A percentile compares a stretch with the other conserved stretches of the same genome.
These are phyloP conservation scores for Tardiomyces blankii DNA, from an alignment of 1,139 yeast genomes.

Conservation along the genomic window DNA sequence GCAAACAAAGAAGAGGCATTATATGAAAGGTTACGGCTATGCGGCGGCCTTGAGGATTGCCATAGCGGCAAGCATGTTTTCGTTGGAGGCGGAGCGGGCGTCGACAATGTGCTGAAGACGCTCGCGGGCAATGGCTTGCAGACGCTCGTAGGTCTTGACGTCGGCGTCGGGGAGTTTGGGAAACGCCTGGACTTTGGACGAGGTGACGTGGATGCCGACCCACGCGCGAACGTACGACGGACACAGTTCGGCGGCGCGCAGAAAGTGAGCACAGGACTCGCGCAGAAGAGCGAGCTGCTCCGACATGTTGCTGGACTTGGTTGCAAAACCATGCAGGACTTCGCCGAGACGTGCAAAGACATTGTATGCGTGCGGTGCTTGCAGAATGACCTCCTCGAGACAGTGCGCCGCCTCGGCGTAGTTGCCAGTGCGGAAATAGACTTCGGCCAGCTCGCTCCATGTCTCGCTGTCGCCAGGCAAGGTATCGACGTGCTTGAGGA, in stretches of 20 bases:
- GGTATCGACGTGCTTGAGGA: conserved; percentile 38
- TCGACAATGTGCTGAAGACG: neutral
- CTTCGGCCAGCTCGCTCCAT: conserved; percentile 67
- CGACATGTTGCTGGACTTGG: conserved; percentile 8
- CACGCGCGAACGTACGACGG: conserved; percentile 62
- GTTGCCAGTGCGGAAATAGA: conserved; percentile 49
- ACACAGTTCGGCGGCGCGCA: conserved; percentile 66
- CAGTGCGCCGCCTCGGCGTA: conserved; percentile 58
- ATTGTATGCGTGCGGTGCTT: conserved; percentile 63
- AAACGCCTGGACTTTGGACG: conserved; percentile 18
- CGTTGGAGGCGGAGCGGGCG: neutral
- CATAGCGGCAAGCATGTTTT: neutral
- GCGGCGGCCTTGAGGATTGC: neutral
- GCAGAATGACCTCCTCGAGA: conserved; percentile 55
- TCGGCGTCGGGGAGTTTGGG: neutral
- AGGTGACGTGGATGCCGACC: conserved; percentile 51
- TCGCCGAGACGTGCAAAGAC: conserved; percentile 58
- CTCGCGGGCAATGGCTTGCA: neutral
- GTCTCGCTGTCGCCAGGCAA: conserved; percentile 66
- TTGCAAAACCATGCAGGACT: conserved; percentile 19
- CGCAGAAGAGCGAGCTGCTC: conserved; percentile 7
- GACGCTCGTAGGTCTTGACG: neutral
- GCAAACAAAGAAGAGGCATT: too few species aligned
- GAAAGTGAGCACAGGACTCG: conserved; percentile 31
- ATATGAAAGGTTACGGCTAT: too few species aligned